phyloP scores from a whole-genome alignment of 495 filamentous ascomycete genomes.

The Patellaria atrata region DNA sequence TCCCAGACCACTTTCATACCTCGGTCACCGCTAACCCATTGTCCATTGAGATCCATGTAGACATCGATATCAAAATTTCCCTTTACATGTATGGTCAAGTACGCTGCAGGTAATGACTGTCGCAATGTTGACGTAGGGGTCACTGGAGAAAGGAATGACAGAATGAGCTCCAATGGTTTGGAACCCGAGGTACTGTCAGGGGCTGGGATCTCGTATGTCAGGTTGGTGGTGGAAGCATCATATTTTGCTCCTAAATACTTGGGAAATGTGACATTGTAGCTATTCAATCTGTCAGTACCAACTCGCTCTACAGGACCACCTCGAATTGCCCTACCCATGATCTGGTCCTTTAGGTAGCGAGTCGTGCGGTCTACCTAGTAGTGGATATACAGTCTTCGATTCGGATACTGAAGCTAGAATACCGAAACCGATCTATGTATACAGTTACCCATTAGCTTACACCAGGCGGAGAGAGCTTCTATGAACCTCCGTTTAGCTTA shows the following conservation, averaged over 20 bases:
- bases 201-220: slow-evolving; percentile 60
- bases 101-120: slow-evolving; percentile 81
- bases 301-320: slow-evolving; percentile 2
- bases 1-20: slow-evolving; percentile 57
- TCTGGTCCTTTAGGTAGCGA: too few species aligned
- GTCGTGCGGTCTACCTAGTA: slow-evolving; percentile 79
- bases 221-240: slow-evolving; percentile 85
- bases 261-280: slow-evolving; percentile 53
- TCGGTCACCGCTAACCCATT: slow-evolving; percentile 71
- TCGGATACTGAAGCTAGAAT: slow-evolving; percentile 64
- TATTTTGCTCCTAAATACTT: slow-evolving; percentile 67
- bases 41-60: slow-evolving; percentile 78
- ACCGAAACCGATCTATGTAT: slow-evolving; percentile 55
- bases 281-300: slow-evolving; percentile 14
- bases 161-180: slow-evolving; percentile 41
- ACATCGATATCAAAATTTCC: slow-evolving; percentile 61
- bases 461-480: slow-evolving; percentile 10
- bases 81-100: slow-evolving; percentile 60
- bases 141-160: slow-evolving; percentile 86
- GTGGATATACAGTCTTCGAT: slow-evolving; percentile 60
- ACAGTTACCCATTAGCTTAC: slow-evolving; percentile 1
- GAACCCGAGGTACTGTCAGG: slow-evolving; percentile 28
- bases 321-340: not conserved
- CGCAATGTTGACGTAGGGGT: slow-evolving; percentile 83
- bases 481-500: not conserved